A percentile compares a stretch with the other conserved stretches of the same genome.
phyloP scores from a whole-genome alignment of 805 yeast species.

The Blastobotrys chiropterorum region DNA sequence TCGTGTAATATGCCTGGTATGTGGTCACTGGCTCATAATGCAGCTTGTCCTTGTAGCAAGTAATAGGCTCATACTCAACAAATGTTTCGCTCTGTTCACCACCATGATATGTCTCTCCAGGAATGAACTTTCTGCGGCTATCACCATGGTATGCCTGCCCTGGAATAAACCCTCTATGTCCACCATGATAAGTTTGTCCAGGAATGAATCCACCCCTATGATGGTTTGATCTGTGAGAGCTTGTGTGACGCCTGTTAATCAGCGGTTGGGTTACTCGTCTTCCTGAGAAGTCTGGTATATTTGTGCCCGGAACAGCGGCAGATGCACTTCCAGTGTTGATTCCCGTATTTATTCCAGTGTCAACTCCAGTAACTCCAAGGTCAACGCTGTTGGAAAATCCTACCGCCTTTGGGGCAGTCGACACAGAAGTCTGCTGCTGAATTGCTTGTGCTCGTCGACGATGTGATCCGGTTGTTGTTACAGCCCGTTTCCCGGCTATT shows the following conservation, averaged over 20 bases:
- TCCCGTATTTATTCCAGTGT: neutral
- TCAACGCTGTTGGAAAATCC: neutral
- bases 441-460: neutral
- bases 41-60: neutral
- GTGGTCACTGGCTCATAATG: neutral
- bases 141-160: neutral
- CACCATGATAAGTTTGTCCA: neutral
- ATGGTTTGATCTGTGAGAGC: neutral
- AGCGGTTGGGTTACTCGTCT: neutral
- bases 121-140: neutral
- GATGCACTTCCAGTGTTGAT: neutral
- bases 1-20: neutral
- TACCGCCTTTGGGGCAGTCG: neutral
- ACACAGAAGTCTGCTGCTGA: no score
- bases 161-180: neutral
- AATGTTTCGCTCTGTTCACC: neutral
- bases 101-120: neutral
- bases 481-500: neutral
- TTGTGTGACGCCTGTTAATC: neutral
- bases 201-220: no score
- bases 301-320: neutral
- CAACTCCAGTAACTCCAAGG: neutral
- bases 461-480: neutral
- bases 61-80: neutral
- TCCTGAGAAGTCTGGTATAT: neutral